Evolutionary conservation across 257 asterid genomes (phyloP).

Genomic region (Solanum neorickii): DNA sequence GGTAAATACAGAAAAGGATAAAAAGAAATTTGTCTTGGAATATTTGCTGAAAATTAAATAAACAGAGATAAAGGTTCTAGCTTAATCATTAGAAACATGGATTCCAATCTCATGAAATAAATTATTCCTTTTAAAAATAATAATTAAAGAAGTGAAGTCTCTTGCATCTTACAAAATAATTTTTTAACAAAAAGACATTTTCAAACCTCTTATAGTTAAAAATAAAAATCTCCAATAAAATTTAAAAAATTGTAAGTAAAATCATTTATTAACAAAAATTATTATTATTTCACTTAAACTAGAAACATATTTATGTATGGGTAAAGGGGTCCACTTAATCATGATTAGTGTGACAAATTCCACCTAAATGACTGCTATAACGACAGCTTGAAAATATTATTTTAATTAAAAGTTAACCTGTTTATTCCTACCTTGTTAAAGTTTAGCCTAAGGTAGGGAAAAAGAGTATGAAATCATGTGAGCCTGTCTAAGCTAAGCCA

Average conservation of each 20-base stretch:
- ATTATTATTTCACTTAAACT: neutral
- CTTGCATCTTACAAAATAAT: neutral
- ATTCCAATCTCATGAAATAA: neutral
- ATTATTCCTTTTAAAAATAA: neutral
- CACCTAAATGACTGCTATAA: neutral
- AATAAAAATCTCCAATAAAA: neutral
- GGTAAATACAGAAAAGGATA: neutral
- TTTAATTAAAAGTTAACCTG: neutral
- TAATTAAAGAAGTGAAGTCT: neutral
- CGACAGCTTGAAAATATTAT: neutral
- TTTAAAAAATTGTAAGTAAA: neutral
- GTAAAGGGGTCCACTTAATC: neutral
- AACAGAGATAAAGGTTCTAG: neutral
- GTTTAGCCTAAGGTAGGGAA: neutral
- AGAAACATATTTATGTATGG: neutral
- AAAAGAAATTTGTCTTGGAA: neutral
- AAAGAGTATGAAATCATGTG: neutral
- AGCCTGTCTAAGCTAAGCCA: neutral
- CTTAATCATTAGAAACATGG: neutral
- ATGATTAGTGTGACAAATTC: neutral
- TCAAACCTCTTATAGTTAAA: too few relatives aligned
- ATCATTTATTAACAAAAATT: neutral
- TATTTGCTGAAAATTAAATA: neutral
- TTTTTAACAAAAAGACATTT: neutral
- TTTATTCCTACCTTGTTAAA: neutral